Evolutionary conservation across 768 basidiomycete genomes (phyloP).

Genomic region (Coprinopsis marcescibilis): DNA sequence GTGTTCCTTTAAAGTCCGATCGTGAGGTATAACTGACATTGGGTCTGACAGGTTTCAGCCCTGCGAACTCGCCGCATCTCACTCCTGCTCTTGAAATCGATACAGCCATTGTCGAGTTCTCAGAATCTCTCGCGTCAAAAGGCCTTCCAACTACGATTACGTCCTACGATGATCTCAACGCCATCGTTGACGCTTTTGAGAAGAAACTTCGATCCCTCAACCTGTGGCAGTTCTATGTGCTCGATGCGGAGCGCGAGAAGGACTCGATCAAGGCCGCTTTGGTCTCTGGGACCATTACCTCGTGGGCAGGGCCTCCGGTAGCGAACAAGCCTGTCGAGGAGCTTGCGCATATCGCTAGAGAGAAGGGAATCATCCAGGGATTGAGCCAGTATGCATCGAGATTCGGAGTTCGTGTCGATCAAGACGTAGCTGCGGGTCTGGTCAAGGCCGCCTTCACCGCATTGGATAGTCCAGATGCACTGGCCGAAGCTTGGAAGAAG

Average conservation of each 20-base stretch:
- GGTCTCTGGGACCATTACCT: slow-evolving; percentile 33
- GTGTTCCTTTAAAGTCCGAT: slow-evolving; percentile 18
- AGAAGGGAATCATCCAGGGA: slow-evolving; percentile 44
- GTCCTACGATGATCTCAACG: slow-evolving; percentile 62
- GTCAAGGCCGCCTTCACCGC: slow-evolving; percentile 61
- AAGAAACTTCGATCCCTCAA: slow-evolving; percentile 56
- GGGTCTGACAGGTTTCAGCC: slow-evolving; percentile 66
- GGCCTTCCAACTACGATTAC: slow-evolving; percentile 69
- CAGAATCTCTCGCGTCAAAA: slow-evolving; percentile 51
- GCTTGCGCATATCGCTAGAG: slow-evolving; percentile 60
- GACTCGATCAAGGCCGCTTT: slow-evolving; percentile 52
- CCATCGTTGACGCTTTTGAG: slow-evolving; percentile 58
- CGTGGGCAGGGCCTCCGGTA: slow-evolving; percentile 61
- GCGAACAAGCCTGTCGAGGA: slow-evolving; percentile 54
- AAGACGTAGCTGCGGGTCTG: slow-evolving; percentile 64
- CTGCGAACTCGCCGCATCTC: slow-evolving; percentile 87
- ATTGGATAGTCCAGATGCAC: slow-evolving; percentile 40
- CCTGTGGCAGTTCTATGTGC: slow-evolving; percentile 93
- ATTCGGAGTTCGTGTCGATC: slow-evolving; percentile 60
- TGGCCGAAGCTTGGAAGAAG: slow-evolving; percentile 67
- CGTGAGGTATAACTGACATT: not conserved
- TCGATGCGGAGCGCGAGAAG: slow-evolving; percentile 67
- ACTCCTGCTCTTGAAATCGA: slow-evolving; percentile 92
- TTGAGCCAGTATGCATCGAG: slow-evolving; percentile 57
- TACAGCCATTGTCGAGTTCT: slow-evolving; percentile 78